These are phyloP conservation scores for Ascochyta fabae DNA, from an alignment of 2,329 filamentous ascomycete genomes.

Conservation along the genomic window DNA sequence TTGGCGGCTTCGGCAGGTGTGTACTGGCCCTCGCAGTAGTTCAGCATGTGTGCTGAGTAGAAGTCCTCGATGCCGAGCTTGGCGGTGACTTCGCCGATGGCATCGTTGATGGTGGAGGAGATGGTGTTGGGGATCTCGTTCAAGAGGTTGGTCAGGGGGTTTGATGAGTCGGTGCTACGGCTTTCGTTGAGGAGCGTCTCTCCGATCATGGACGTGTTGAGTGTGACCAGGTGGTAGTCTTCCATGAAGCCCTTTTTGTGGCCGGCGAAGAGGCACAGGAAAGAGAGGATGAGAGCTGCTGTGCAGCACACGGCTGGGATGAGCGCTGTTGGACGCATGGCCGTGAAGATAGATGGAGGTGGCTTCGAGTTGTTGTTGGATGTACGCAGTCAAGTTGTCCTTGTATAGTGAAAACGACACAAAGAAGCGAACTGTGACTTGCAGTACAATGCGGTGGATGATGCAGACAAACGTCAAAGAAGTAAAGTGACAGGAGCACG, in stretches of 20 bases:
- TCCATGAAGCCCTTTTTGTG: constrained; percentile 63
- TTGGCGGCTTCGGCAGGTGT: constrained; percentile 52
- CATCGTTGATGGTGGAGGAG: constrained; percentile 39
- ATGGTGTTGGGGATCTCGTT: constrained; percentile 46
- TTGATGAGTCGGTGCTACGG: constrained; percentile 27
- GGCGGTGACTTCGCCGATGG: constrained; percentile 55
- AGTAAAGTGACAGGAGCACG: not conserved
- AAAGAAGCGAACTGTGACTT: not conserved
- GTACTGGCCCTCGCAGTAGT: constrained; percentile 63
- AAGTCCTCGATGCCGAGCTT: constrained; percentile 64
- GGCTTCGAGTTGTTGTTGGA: not conserved
- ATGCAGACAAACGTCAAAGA: constrained; percentile 8
- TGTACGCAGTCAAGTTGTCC: not conserved
- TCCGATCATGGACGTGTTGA: constrained; percentile 65
- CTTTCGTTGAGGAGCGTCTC: constrained; percentile 45
- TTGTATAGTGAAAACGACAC: not conserved
- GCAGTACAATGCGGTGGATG: constrained; percentile 4
- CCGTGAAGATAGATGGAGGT: not conserved
- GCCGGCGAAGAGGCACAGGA: constrained; percentile 68
- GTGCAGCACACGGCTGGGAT: constrained; percentile 60
- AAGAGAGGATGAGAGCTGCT: constrained; percentile 63
- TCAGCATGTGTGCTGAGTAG: constrained; percentile 66
- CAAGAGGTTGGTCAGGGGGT: constrained; percentile 40
- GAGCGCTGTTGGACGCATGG: constrained; percentile 57
- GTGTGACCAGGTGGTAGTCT: constrained; percentile 62